Percentiles rank a stretch among this genome's conserved stretches.
These are phyloP conservation scores for Trichoderma brevicompactum DNA, from an alignment of 2,329 filamentous ascomycete genomes.

Conservation along the genomic window DNA sequence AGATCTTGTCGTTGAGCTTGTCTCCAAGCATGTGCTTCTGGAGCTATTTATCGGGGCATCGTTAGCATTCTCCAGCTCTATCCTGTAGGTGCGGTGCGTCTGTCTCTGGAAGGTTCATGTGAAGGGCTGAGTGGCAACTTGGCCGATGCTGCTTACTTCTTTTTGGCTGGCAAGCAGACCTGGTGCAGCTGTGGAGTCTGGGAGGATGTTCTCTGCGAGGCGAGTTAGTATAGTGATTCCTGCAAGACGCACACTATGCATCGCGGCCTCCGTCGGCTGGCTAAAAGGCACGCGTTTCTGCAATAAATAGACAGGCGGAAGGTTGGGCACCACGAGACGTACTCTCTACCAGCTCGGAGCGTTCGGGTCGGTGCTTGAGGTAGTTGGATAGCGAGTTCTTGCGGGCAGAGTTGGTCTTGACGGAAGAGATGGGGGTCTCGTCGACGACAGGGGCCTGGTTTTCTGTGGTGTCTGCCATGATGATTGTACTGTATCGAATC, in stretches of 20 bases:
- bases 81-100: background rate
- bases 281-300: background rate
- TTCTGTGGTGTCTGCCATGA: constrained; percentile 32
- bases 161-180: constrained; percentile 78
- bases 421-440: constrained; percentile 57
- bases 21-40: constrained; percentile 87
- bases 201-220: constrained; percentile 79
- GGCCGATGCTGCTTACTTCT: constrained; percentile 54
- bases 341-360: constrained; percentile 81
- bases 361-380: constrained; percentile 72
- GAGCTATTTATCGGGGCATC: constrained; percentile 51
- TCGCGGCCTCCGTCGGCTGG: too few species aligned
- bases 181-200: constrained; percentile 76
- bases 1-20: constrained; percentile 83
- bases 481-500: background rate
- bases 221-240: constrained; percentile 12
- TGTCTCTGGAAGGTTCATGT: background rate
- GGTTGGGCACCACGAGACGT: constrained; percentile 40
- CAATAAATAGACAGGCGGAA: too few species aligned
- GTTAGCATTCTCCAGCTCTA: background rate
- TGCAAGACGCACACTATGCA: background rate
- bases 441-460: constrained; percentile 46
- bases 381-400: constrained; percentile 75
- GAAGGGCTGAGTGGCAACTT: background rate
- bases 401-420: constrained; percentile 57